A percentile compares a stretch with the other conserved stretches of the same genome.
phyloP scores from a whole-genome alignment of 2,329 filamentous ascomycete genomes.

The Hypoxylon sp. region DNA sequence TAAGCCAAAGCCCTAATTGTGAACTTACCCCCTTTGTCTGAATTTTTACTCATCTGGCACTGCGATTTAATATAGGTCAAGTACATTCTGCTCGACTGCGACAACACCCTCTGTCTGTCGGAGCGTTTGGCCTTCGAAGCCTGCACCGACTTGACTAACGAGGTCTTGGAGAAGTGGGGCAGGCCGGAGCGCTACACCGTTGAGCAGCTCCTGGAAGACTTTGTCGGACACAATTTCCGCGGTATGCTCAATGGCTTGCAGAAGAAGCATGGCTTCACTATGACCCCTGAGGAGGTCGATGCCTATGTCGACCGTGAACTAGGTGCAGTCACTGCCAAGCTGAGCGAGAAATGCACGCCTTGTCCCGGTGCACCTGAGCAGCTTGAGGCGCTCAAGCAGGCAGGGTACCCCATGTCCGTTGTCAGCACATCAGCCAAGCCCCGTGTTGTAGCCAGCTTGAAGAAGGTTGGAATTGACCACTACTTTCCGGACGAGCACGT shows the following conservation, averaged over 20 bases:
- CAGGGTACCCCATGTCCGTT: slow-evolving; percentile 76
- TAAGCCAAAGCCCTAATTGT: slow-evolving; percentile 45
- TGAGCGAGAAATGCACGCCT: slow-evolving; percentile 72
- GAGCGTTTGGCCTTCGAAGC: slow-evolving; percentile 83
- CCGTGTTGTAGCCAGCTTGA: slow-evolving; percentile 76
- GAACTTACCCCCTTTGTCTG: slow-evolving; percentile 6
- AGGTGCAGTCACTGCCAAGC: slow-evolving; percentile 77
- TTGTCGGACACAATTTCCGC: slow-evolving; percentile 84
- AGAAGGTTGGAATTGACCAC: slow-evolving; percentile 77
- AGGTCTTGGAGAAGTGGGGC: slow-evolving; percentile 75
- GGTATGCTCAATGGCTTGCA: slow-evolving; percentile 80
- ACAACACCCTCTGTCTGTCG: slow-evolving; percentile 85
- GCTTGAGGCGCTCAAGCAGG: slow-evolving; percentile 70
- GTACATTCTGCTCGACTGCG: slow-evolving; percentile 71
- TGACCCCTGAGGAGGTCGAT: slow-evolving; percentile 73
- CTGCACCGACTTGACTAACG: slow-evolving; percentile 81
- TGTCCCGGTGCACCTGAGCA: slow-evolving; percentile 72
- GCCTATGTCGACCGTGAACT: slow-evolving; percentile 77
- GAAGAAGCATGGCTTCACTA: slow-evolving; percentile 76
- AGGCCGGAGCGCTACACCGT: slow-evolving; percentile 76
- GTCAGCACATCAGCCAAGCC: slow-evolving; percentile 79
- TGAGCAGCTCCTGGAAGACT: slow-evolving; percentile 77
- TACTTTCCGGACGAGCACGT: slow-evolving; percentile 77
- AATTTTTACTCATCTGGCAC: slow-evolving; percentile 32
- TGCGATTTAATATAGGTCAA: slow-evolving; percentile 63